Conservation (phyloP, 2,329 filamentous ascomycete species). For the Emergomyces orientalis region DNA sequence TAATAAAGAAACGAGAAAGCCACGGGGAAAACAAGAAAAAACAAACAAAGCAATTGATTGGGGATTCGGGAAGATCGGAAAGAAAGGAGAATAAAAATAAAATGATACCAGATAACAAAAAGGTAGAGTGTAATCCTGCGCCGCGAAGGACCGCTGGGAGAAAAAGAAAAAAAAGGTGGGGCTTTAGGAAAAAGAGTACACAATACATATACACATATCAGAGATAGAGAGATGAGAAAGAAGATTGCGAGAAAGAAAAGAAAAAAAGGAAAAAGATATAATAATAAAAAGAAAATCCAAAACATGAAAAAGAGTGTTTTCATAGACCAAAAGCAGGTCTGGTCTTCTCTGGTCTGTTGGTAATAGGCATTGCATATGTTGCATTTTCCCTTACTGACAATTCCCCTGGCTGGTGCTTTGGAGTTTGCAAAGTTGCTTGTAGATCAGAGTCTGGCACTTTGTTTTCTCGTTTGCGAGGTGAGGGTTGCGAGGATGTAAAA, state of each 20-base stretch:
- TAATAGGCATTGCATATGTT: not conserved
- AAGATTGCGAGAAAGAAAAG: not conserved
- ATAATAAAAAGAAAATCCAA: not conserved
- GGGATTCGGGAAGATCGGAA: too few species aligned
- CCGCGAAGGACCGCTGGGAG: not conserved
- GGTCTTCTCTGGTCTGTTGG: not conserved
- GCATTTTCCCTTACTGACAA: not conserved
- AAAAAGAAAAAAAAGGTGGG: not conserved
- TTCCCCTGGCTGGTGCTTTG: not conserved
- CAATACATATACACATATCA: slow-evolving; percentile 2
- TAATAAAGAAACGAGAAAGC: not conserved
- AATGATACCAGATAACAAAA: not conserved
- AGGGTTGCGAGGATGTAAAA: not conserved
- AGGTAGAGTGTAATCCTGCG: not conserved
- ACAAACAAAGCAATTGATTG: not conserved
- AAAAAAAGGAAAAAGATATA: not conserved
- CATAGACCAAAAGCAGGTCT: not conserved
- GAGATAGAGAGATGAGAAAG: not conserved
- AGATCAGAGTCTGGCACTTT: not conserved
- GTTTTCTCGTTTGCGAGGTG: not conserved
- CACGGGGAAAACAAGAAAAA: not conserved
- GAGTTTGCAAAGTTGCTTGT: not conserved
- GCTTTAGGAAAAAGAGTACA: not conserved
- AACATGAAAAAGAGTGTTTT: not conserved
- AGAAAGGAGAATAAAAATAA: not conserved